Evolutionary conservation across 495 filamentous ascomycete genomes (phyloP), one percentile per base, ranked within the genome.

Genomic region (Lasiosphaeria hispida): DNA sequence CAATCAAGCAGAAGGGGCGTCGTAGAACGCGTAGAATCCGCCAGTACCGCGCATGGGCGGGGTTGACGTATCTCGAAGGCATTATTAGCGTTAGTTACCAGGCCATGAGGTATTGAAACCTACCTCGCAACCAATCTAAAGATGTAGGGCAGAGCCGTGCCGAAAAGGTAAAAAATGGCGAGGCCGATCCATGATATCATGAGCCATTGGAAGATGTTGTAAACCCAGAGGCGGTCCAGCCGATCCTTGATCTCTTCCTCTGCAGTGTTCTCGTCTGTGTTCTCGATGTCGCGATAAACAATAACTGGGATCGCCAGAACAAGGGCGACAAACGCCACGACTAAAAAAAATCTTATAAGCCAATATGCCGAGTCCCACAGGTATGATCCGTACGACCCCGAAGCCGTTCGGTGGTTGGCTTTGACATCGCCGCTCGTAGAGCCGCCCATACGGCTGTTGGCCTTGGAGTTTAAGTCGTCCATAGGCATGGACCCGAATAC

Each of bases 31-130:
- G 61, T 9, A 70, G 36, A 23, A 68, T 40, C 10, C 68, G 51
- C 68, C 68, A 70, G 50, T 70, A 70, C 5, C 65, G 57, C 36
- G 51, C 34, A 41, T 66, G 56, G 4, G 68, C 68, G 2, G 65
- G 65, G 48, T 70, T 70, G 48, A 68, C 53, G 40, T 67, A 67
- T 55, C 64, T 63, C 35, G 9, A 37, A 18, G 8, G 14, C 44
- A 48, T 4, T 33, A 5, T 50, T 30, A n/a, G 36, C 6, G 4
- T 8, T 42, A 14, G 5, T 17, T 8, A 9, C 10, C 17, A 30
- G 18, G 34, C n/a, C 23, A 30, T 30, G 18, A 14, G 35, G 37
- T 15, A 7, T 6, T 8, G 53, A 10, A 37, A 57, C 48, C 7
- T 50, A 69, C 60, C 67, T 42, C 0, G 67, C 62, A 13, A 66